Evolutionary conservation across 768 basidiomycete genomes (phyloP), one percentile per base, ranked within the genome.

Genomic region (Pisolithus marmoratus): DNA sequence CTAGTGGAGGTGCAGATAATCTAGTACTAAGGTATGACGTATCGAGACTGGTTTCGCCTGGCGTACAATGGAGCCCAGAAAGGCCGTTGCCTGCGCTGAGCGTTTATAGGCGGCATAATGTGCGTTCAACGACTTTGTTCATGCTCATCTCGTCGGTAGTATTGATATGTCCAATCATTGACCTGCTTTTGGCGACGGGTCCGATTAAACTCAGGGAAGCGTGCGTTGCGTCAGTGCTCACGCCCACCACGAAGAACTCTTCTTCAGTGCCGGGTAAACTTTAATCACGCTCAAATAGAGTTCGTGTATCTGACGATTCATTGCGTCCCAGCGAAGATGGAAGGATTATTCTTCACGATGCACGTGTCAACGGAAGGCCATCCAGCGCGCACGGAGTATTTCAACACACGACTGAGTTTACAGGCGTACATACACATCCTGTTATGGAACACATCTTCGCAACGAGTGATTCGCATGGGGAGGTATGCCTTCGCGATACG

Each of bases 361-460:
- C 70, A 15, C 79, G 88, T 19, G 68, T 67, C 19, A 64, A 63
- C 38, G 57, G 54, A 46, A 66, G 64, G 23, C 52, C 62, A 47
- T 62, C 66, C 20, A 65, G 70, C 11, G 76, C 78, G 2, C 79
- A 80, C 52, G 74, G 77, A 38, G 78, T 70, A 14, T 58, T 89
- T 6, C 79, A 81, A 57, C 68, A 82, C 7, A 57, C 62, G 12
- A 58, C 74, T 42, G 84, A 86, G 59, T 79, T 85, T 49, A 84
- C 84, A 0, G 78, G 80, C 38, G 78, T 84, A 5, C 76, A 82
- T 57, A 83, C 77, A 49, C 86, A 91, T 60, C 89, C 89, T 12
- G 61, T 55, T 27, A 80, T 84, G 72, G 80, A 84, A 36, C 74
- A 88, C 57, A 61, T 89, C 45, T 90, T 91, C 55, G 77, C 76